Conservation (phyloP, 768 basidiomycete species). For the Hortiboletus flavorubellus region DNA sequence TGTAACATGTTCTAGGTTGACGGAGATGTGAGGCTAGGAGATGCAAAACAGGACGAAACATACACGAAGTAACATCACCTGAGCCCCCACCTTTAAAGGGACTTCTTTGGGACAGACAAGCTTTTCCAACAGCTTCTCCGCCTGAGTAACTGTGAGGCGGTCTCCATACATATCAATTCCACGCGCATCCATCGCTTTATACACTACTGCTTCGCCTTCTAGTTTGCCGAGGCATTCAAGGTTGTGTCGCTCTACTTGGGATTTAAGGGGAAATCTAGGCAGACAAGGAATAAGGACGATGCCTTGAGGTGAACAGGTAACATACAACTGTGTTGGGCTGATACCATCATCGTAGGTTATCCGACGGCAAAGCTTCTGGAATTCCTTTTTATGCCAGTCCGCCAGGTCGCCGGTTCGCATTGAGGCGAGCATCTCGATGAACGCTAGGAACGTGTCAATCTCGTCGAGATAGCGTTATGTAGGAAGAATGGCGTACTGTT, state of each 20-base stretch:
- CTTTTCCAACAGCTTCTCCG: constrained; percentile 39
- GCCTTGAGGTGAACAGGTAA: background rate
- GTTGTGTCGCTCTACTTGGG: constrained; percentile 25
- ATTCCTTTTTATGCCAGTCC: constrained; percentile 59
- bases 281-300: background rate
- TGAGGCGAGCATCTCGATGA: constrained; percentile 95
- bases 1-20: constrained; percentile 31
- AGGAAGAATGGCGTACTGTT: constrained; percentile 32
- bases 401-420: constrained; percentile 89
- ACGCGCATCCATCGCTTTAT: constrained; percentile 41
- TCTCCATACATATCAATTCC: constrained; percentile 39
- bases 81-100: constrained; percentile 61
- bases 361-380: constrained; percentile 59
- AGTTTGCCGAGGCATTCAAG: constrained; percentile 18
- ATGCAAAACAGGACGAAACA: background rate
- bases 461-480: background rate
- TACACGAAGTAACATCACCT: constrained; percentile 67
- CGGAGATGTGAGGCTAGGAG: background rate
- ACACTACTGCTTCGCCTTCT: constrained; percentile 32
- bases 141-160: constrained; percentile 30
- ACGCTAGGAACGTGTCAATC: constrained; percentile 45
- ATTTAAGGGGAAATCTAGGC: constrained; percentile 29
- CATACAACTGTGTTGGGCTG: constrained; percentile 85
- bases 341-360: constrained; percentile 78
- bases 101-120: constrained; percentile 49